Conservation (phyloP, 164 flowering plant genomes). For the Annona cherimola region DNA sequence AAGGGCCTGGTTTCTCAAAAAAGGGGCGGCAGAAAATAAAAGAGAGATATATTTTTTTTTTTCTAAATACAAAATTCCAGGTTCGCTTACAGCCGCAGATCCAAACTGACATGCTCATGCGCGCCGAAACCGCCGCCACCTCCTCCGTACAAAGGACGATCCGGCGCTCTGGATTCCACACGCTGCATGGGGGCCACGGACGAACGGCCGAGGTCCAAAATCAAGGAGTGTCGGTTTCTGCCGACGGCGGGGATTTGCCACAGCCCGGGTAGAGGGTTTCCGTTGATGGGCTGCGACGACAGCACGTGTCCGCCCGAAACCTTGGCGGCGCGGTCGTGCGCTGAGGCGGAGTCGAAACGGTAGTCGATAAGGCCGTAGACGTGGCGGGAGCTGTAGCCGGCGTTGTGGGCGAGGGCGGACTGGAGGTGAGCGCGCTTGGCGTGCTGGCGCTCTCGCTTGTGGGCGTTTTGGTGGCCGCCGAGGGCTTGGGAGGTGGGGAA, state of each 20-base stretch:
- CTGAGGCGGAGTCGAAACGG: conserved; percentile 19
- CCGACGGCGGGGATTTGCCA: conserved; percentile 56
- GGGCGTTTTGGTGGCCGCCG: conserved; percentile 97
- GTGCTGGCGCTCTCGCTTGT: conserved; percentile 84
- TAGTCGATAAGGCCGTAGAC: conserved; percentile 47
- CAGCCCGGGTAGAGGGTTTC: conserved; percentile 49
- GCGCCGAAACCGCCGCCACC: conserved; percentile 19
- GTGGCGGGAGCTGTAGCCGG: conserved; percentile 30
- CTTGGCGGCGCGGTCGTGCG: not conserved
- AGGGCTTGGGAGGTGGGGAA: conserved; percentile 94
- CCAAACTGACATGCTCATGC: conserved; percentile 84
- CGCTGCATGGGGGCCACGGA: conserved; percentile 9
- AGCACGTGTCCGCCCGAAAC: conserved; percentile 10
- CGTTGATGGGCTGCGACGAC: conserved; percentile 38
- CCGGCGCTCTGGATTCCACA: conserved; percentile 22
- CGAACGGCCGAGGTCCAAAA: conserved; percentile 19
- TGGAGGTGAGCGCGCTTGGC: conserved; percentile 82
- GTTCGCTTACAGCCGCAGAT: conserved; percentile 62
- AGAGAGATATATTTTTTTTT: not conserved
- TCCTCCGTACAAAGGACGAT: conserved; percentile 29
- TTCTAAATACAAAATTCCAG: not conserved
- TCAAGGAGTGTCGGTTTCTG: conserved; percentile 14
- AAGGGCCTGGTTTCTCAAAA: not conserved
- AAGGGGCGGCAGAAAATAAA: not conserved
- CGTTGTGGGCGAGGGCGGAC: conserved; percentile 52